Evolutionary conservation across 192 early-diverging fungal species (phyloP), one percentile per base, ranked within the genome.

Genomic region (Spizellomyces sp.): DNA sequence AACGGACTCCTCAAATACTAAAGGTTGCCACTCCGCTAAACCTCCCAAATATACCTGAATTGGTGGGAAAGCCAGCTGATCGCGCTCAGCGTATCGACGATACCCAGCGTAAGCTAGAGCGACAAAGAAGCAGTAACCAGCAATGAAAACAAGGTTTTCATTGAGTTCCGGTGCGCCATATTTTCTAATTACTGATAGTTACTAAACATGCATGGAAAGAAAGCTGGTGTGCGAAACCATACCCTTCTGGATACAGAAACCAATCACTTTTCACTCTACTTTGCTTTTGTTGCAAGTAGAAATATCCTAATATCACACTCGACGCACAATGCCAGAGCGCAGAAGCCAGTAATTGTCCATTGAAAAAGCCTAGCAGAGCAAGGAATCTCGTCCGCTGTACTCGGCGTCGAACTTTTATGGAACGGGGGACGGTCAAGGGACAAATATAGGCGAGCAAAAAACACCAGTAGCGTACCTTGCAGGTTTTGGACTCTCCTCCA

Each of bases 241-340:
- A 71, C 70, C 70, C 70, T 64, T 71, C 62, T 8, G 70, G 70
- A 52, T 71, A 71, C 4, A 64, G 22, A 19, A 64, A 64, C 15
- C 59, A 21, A 41, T 9, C n/a, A 27, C 9, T 43, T 22, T 65
- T 45, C 15, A 62, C 27, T 27, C 27, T 6, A 10, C 62, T 45
- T 7, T 50, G 48, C 41, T 48, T 50, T 9, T 56, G 54, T 9
- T 4, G 41, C n/a, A 56, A 17, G 62, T 71, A 64, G 7, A 45
- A 5, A 9, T 54, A 6, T 9, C 59, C 70, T 6, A 71, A 22
- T 9, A 41, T n/a, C 46, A 71, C 8, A 5, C 61, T 27, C 3
- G 70, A 71, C 19, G 64, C 21, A 12, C 1, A 19, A 61, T 61
- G 17, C 50, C 14, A 54, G 50, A 54, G 17, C 1, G 17, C 14